Evolutionary conservation across 192 early-diverging fungal species (phyloP), one percentile per base, ranked within the genome.

Genomic region (Entomortierella lignicola): DNA sequence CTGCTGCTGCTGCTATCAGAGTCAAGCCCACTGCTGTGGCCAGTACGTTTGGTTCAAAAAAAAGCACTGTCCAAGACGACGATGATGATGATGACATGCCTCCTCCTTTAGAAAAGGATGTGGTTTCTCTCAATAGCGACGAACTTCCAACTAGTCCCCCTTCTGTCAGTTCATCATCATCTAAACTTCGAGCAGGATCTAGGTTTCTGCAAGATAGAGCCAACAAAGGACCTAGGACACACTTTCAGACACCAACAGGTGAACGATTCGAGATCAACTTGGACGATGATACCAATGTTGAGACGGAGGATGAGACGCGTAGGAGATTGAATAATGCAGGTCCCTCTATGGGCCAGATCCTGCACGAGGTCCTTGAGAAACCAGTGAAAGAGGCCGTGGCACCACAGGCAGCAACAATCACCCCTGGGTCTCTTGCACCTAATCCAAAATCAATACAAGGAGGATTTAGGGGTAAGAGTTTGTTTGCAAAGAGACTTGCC

Each of bases 1-100:
- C 83, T 5, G 73, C 87, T 1, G 87, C 87, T 15, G 66, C 63
- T n/a, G 80, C 83, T 23, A 41, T 81, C 29, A 55, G 84, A 18
- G 55, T 73, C 32, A 48, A 52, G 44, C 70, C 68, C 17, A 79
- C 86, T 44, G 53, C 34, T 42, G 56, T 81, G 10, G 55, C 59
- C 10, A 21, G 62, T 52, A 77, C 37, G 17, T 60, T n/a, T 59
- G 47, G 26, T 30, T 50, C 41, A 23, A 55, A 23, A 26, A 47
- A 27, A 4, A 69, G 60, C 2, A 66, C 60, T 11, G 43, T 66
- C 30, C 41, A 71, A 39, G 51, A 53, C 44, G 57, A 63, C 17
- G 54, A 71, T 50, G 72, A 71, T 50, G 72, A 48, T 12, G 62
- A 59, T 43, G 57, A 70, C 30, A 66, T 69, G 23, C 73, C 71